A percentile compares a stretch with the other conserved stretches of the same genome.
phyloP scores from a whole-genome alignment of 2,329 filamentous ascomycete genomes.

The Alternaria infectoria region DNA sequence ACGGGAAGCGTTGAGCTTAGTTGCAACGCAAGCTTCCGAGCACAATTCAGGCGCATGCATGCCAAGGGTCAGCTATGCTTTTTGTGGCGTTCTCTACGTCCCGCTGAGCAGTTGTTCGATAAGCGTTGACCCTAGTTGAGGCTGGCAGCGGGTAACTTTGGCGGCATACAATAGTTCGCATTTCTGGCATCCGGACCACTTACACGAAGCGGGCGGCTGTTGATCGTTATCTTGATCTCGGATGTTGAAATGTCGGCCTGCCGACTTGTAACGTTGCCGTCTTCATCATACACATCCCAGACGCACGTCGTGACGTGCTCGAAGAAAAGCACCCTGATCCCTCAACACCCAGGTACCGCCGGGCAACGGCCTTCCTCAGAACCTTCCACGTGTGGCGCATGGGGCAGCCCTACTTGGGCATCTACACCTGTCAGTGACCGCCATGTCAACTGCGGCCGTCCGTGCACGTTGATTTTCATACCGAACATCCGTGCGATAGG shows the following conservation, averaged over 20 bases:
- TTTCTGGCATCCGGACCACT: not conserved
- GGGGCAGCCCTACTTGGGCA: not conserved
- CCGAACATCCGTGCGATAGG: not conserved
- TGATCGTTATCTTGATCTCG: slow-evolving; percentile 4
- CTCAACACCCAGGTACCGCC: slow-evolving; percentile 1
- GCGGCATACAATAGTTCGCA: not conserved
- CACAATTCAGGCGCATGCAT: not conserved
- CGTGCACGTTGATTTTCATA: not conserved
- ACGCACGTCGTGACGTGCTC: slow-evolving; percentile 3
- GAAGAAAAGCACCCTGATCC: slow-evolving; percentile 1
- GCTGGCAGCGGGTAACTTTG: not conserved
- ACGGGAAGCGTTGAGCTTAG: slow-evolving; percentile 4
- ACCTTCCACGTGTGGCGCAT: slow-evolving; percentile 1
- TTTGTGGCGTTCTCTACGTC: slow-evolving; percentile 2
- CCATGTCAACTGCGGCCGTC: not conserved
- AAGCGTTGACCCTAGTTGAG: not conserved
- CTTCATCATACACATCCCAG: not conserved
- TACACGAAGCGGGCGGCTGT: not conserved
- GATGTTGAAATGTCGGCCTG: not conserved
- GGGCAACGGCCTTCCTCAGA: not conserved
- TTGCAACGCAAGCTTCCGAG: not conserved
- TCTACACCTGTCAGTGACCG: not conserved
- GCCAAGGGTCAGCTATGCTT: not conserved
- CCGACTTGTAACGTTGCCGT: not conserved
- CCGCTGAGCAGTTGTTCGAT: not conserved